Evolutionary conservation across 768 basidiomycete genomes (phyloP).

Genomic region (Pleurotus salmoneostramineus): DNA sequence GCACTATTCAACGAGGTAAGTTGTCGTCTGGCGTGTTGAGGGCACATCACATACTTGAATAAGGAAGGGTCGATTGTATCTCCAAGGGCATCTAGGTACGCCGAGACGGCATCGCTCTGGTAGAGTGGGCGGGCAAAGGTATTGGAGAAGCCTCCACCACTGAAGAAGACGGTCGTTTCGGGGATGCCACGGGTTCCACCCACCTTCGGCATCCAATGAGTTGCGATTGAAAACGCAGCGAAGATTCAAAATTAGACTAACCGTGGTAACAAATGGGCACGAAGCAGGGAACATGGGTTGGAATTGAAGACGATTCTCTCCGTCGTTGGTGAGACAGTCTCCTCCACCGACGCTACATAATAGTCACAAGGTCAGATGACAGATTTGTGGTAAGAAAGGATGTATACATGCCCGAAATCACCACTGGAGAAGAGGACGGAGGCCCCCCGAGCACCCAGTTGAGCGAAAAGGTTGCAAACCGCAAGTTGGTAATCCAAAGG

Average conservation of each 20-base stretch:
- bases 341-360: slow-evolving; percentile 45
- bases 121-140: slow-evolving; percentile 21
- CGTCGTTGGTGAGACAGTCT: slow-evolving; percentile 46
- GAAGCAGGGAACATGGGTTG: slow-evolving; percentile 41
- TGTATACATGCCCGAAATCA: slow-evolving; percentile 32
- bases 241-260: neutral
- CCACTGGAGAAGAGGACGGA: slow-evolving; percentile 48
- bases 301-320: slow-evolving; percentile 36
- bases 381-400: neutral
- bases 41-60: slow-evolving; percentile 10
- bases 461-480: slow-evolving; percentile 43
- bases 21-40: neutral
- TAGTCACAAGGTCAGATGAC: slow-evolving; percentile 25
- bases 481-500: slow-evolving; percentile 40
- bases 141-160: slow-evolving; percentile 23
- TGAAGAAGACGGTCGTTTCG: slow-evolving; percentile 5
- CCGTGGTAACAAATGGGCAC: slow-evolving; percentile 12
- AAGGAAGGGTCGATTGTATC: slow-evolving; percentile 9
- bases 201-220: slow-evolving; percentile 9
- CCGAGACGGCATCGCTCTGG: slow-evolving; percentile 17
- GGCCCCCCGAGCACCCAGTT: slow-evolving; percentile 47
- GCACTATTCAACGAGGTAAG: slow-evolving; percentile 13
- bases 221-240: neutral
- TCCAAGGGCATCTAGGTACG: slow-evolving; percentile 12
- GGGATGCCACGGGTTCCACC: slow-evolving; percentile 24